A percentile compares a stretch with the other conserved stretches of the same genome.
Evolutionary conservation across 129 eudicot species (phyloP).

Genomic region (Artemisia tridentata): DNA sequence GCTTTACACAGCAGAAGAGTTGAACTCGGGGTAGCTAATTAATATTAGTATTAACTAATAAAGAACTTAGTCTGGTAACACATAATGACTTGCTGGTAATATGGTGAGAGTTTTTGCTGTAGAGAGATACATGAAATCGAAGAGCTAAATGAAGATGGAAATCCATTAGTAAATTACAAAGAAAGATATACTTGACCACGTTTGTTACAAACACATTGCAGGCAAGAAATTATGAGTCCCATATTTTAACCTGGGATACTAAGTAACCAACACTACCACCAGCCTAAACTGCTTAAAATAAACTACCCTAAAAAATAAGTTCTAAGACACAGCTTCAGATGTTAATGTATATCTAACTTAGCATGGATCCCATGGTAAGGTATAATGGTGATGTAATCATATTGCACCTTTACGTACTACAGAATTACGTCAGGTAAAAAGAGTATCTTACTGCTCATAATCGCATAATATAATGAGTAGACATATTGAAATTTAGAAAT

Average conservation of each 20-base stretch:
- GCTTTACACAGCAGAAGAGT: neutral
- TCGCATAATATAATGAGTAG: too few species aligned
- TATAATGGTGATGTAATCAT: too few species aligned
- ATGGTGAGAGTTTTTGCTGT: neutral
- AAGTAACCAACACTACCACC: neutral
- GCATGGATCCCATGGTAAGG: neutral
- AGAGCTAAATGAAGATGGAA: neutral
- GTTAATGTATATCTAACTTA: neutral
- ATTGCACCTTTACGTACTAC: too few species aligned
- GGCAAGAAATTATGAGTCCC: neutral
- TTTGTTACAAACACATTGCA: neutral
- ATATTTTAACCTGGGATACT: too few species aligned
- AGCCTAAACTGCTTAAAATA: neutral
- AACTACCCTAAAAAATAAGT: neutral
- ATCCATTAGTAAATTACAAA: neutral
- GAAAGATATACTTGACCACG: neutral
- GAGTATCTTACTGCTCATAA: too few species aligned
- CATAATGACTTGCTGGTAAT: neutral
- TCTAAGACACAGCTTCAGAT: constrained; percentile 2
- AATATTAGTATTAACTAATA: neutral
- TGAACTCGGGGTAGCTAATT: neutral
- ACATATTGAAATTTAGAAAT: too few species aligned
- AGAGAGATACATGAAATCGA: neutral
- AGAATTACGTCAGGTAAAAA: too few species aligned
- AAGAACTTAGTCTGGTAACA: neutral